Evolutionary conservation across 2,329 filamentous ascomycete genomes (phyloP), one percentile per base, ranked within the genome.

Genomic region (Ophiosphaerella korrae): DNA sequence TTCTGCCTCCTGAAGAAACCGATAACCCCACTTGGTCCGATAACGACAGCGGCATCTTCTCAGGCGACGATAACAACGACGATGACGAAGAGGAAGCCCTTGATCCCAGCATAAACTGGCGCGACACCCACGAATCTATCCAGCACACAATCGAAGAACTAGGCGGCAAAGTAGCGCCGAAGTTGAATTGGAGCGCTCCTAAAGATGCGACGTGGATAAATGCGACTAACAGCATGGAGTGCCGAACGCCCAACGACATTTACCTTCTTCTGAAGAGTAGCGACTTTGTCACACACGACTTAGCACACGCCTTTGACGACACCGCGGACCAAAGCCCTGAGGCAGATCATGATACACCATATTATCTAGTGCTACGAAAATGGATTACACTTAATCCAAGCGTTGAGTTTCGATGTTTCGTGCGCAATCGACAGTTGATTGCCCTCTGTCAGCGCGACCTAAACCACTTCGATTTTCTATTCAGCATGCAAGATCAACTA

Each of bases 161-260:
- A 1, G 92, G 90, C 13, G 93, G 93, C 52, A 85, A 87, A 53
- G 92, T 96, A 7, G 87, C 89, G 1, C 94, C 94, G 0, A 99
- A 99, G 75, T 79, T 99, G 40, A 97, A 97, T 77, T 99, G 94
- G 94, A 97, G 92, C 5, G 88, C 92, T 3, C 94, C 94, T 3
- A 96, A 97, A 73, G 94, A 99, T 70, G 94, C 94, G 7, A 90
- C 89, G 18, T 97, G 92, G 88, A 97, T 99, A 74, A 75, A 87
- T 75, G 76, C 83, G 71, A 93, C 81, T 75, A 99, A 99, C 74
- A 95, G 90, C 40, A 88, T 97, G 77, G 91, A 96, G 73, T 99
- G 94, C 75, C 87, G 86, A 3, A 86, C 85, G 0, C 85, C 94
- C 2, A 95, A 94, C 71, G 94, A 99, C 67, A 85, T 99, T 38